Percentiles rank a stretch among this genome's conserved stretches.
Conservation (phyloP, 768 basidiomycete genomes). For the Boletus bicolor region DNA sequence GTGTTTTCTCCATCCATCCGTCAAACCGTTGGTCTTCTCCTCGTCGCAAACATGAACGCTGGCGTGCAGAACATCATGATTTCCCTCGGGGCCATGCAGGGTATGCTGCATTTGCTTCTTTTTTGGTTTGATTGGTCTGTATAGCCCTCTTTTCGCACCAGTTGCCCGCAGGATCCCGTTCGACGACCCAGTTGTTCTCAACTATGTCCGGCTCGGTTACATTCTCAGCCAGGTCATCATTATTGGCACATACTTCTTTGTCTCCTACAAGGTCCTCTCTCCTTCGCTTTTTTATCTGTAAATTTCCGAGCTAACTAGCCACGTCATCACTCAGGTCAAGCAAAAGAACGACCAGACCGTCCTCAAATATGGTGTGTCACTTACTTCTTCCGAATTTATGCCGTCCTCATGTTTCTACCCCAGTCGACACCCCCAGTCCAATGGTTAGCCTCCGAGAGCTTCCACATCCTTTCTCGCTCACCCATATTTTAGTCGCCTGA, state of each 20-base stretch:
- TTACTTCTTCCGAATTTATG: background rate
- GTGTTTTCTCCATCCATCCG: conserved; percentile 8
- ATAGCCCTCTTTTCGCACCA: conserved; percentile 30
- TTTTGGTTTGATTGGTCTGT: background rate
- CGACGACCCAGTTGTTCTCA: conserved; percentile 79
- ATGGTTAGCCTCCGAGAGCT: conserved; percentile 51
- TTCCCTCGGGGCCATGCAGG: conserved; percentile 91
- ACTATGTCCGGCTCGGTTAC: conserved; percentile 83
- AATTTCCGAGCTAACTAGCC: conserved; percentile 5
- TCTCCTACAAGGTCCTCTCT: conserved; percentile 58
- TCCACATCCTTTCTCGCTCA: background rate
- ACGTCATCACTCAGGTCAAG: conserved; percentile 62
- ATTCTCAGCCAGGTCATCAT: conserved; percentile 68
- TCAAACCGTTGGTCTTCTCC: conserved; percentile 11
- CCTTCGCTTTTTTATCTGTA: background rate
- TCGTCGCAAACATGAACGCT: conserved; percentile 56
- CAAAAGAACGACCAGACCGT: conserved; percentile 94
- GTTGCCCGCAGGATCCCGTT: conserved; percentile 91
- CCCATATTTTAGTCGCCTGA: conserved; percentile 48
- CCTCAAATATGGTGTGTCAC: conserved; percentile 81
- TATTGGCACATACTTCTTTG: conserved; percentile 76
- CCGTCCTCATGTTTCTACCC: conserved; percentile 2
- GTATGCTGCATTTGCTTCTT: conserved; percentile 36
- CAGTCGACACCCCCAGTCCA: conserved; percentile 72
- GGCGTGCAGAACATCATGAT: conserved; percentile 80